phyloP scores from a whole-genome alignment of 495 filamentous ascomycete genomes.

The Neurospora sublineolata region DNA sequence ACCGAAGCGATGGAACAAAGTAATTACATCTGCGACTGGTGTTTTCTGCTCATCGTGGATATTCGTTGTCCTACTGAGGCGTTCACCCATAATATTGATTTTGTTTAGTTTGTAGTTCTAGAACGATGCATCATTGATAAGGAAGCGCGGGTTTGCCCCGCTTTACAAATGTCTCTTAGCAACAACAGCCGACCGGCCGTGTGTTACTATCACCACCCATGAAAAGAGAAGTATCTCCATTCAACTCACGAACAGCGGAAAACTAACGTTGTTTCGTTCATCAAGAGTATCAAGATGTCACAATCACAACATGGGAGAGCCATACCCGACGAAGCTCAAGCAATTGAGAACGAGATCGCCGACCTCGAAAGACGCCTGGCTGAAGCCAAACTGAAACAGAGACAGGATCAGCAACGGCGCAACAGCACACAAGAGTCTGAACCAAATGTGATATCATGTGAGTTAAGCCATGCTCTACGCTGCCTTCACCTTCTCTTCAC shows the following conservation, averaged over 20 bases:
- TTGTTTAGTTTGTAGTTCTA: not conserved
- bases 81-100: not conserved
- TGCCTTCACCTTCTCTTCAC: not conserved
- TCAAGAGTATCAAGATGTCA: not conserved
- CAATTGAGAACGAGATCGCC: slow-evolving; percentile 22
- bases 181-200: not conserved
- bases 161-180: not conserved
- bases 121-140: not conserved
- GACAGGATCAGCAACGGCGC: slow-evolving; percentile 3
- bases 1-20: not conserved
- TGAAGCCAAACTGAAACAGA: slow-evolving; percentile 19
- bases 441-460: not conserved
- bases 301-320: not conserved
- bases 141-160: not conserved
- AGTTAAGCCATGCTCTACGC: not conserved
- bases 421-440: not conserved
- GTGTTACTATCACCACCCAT: not conserved
- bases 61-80: not conserved
- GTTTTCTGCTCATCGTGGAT: not conserved
- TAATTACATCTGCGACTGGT: not conserved
- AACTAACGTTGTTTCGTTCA: not conserved
- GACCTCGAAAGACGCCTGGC: slow-evolving; percentile 28
- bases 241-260: not conserved
- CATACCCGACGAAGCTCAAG: not conserved
- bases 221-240: not conserved